Conservation (phyloP, 2,329 filamentous ascomycete genomes). For the Colletotrichum sojae region DNA sequence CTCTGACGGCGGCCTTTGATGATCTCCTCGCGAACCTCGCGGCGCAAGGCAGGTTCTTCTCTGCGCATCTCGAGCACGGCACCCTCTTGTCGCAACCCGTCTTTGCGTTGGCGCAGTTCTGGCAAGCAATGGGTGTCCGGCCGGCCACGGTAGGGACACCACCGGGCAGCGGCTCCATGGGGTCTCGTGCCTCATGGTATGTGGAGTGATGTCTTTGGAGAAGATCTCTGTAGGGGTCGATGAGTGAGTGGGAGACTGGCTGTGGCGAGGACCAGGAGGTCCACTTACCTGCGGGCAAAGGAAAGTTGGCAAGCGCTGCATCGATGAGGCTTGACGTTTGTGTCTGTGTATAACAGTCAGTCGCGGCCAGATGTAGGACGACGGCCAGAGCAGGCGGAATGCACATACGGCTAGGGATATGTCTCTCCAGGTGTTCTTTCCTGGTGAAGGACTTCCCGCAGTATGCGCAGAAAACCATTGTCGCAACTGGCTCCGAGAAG, state of each 20-base stretch:
- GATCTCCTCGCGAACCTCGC: slow-evolving; percentile 66
- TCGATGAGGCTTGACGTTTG: slow-evolving; percentile 68
- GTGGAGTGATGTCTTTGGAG: slow-evolving; percentile 65
- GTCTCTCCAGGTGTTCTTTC: slow-evolving; percentile 70
- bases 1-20: slow-evolving; percentile 62
- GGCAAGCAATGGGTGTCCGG: slow-evolving; percentile 56
- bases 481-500: slow-evolving; percentile 17
- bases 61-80: slow-evolving; percentile 55
- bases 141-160: slow-evolving; percentile 58
- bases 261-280: neutral
- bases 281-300: slow-evolving; percentile 63
- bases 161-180: slow-evolving; percentile 60
- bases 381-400: neutral
- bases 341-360: slow-evolving; percentile 56
- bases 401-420: slow-evolving; percentile 65
- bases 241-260: slow-evolving; percentile 39
- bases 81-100: slow-evolving; percentile 56
- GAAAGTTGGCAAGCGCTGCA: slow-evolving; percentile 64
- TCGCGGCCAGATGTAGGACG: neutral
- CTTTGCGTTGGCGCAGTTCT: slow-evolving; percentile 56
- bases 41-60: slow-evolving; percentile 54
- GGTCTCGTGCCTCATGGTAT: slow-evolving; percentile 65
- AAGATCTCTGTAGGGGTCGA: slow-evolving; percentile 57
- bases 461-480: slow-evolving; percentile 66
- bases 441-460: slow-evolving; percentile 69